Base-by-base conservation (phyloP, 129 eudicot genomes). In the Chrysanthemum makinoi region DNA sequence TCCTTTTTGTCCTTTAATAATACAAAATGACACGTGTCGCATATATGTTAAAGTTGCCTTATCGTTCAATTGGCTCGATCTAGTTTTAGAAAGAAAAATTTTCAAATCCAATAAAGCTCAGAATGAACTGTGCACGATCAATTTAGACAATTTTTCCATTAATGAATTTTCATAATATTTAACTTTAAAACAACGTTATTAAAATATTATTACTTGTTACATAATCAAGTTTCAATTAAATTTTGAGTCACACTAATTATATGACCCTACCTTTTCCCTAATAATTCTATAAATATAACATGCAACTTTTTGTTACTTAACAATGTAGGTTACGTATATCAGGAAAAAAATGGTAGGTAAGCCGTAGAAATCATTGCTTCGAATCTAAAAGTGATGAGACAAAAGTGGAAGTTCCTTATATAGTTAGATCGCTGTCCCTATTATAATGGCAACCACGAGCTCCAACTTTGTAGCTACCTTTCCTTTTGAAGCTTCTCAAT, bases 271-370 rank as follows among this genome's bases (percentile, higher is more conserved):
- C n/a, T n/a, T 69, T 10, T 20, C 49, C 64, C 35, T 70, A 55
- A 50, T 77, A 72, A 70, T 77, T 43, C 17, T 28, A 62, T 54
- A 66, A 70, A 50, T 52, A 15, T 20, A 70, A 63, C 65, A 69
- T 18, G 50, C 53, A 44, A 62, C 56, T 71, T 49, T 59, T 33
- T 33, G 67, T 77, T 77, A 70, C 81, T 77, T 71, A 77, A 71
- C 67, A 55, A 77, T 70, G 73, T 77, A 70, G 81, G 81, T 77
- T 77, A 77, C 77, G 71, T 65, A 64, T 43, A 57, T 53, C 76
- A 70, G 6, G 71, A 70, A 70, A 70, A n/a, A 6, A 19, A 35
- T 62, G 66, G 59, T 77, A 44, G 81, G 76, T 63, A 70, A 51
- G 13, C 60, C 60, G 16, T 52, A 62, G 50, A 77, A 39, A 77